A percentile compares a stretch with the other conserved stretches of the same genome.
Evolutionary conservation across 176 grass and related monocot genomes (phyloP).

Genomic region (Thalia dealbata): DNA sequence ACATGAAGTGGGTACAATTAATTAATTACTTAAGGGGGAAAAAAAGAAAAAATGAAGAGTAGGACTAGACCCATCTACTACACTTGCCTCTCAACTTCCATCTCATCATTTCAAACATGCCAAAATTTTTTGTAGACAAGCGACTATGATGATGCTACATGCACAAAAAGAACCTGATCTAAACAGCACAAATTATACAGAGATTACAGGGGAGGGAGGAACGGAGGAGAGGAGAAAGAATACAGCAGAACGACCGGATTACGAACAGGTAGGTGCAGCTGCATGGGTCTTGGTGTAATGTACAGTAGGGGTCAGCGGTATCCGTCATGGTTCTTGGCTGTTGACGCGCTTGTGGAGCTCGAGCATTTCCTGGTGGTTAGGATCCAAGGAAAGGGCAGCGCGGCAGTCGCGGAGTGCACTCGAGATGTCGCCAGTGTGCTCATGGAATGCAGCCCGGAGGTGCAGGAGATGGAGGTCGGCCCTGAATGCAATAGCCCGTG

Average conservation of each 20-base stretch:
- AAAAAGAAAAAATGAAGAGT: neutral
- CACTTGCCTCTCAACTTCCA: neutral
- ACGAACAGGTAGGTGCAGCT: neutral
- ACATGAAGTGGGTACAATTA: too few relatives aligned
- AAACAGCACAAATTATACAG: neutral
- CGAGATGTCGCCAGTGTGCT: slow-evolving; percentile 58
- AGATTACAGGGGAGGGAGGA: neutral
- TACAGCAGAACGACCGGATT: slow-evolving; percentile 1
- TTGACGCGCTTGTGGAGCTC: slow-evolving; percentile 84
- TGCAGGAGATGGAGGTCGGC: slow-evolving; percentile 81
- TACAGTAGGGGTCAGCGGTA: neutral
- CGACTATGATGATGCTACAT: neutral
- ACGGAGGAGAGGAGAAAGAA: neutral
- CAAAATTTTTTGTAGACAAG: slow-evolving; percentile 1
- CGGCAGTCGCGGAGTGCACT: slow-evolving; percentile 65
- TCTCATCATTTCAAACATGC: neutral
- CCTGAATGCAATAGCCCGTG: slow-evolving; percentile 66
- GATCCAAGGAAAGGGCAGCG: slow-evolving; percentile 74
- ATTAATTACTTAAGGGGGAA: too few relatives aligned
- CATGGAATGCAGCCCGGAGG: slow-evolving; percentile 77
- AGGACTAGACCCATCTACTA: neutral
- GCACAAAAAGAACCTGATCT: neutral
- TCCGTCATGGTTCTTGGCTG: slow-evolving; percentile 62
- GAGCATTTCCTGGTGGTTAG: slow-evolving; percentile 86
- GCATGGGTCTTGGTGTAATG: slow-evolving; percentile 10